phyloP scores from a whole-genome alignment of 148 eudicot species.

The Camellia granthamiana region DNA sequence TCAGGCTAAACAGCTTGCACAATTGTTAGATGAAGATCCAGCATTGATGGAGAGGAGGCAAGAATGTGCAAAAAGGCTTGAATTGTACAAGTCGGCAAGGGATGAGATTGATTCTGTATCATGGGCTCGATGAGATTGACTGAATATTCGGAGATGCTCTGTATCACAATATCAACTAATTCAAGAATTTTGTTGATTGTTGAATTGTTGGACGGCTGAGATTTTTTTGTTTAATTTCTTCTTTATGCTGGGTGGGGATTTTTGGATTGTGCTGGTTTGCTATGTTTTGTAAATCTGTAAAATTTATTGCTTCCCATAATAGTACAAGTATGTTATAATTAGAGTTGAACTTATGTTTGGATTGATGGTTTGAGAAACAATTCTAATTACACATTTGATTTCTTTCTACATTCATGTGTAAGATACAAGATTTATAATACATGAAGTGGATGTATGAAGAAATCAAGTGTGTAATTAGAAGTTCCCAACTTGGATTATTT shows the following conservation, averaged over 20 bases:
- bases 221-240: not conserved
- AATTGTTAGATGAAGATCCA: conserved; percentile 90
- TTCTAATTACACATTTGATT: too few relatives aligned
- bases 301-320: not conserved
- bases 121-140: conserved; percentile 48
- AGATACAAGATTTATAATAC: too few relatives aligned
- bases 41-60: conserved; percentile 76
- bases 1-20: conserved; percentile 75
- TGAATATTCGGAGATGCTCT: not conserved
- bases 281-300: not conserved
- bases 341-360: too few relatives aligned
- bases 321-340: not conserved
- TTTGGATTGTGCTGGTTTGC: not conserved
- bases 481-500: too few relatives aligned
- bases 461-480: too few relatives aligned
- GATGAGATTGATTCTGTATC: conserved; percentile 91
- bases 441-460: too few relatives aligned
- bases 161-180: not conserved
- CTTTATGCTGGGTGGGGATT: not conserved
- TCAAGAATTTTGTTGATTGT: not conserved
- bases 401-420: too few relatives aligned
- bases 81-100: conserved; percentile 80
- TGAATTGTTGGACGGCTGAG: conserved; percentile 1
- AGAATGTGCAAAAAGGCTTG: conserved; percentile 75
- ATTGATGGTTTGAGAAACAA: too few relatives aligned